These are phyloP conservation scores for Lolium rigidum DNA, from an alignment of 176 grass and related monocot species.

Conservation along the genomic window DNA sequence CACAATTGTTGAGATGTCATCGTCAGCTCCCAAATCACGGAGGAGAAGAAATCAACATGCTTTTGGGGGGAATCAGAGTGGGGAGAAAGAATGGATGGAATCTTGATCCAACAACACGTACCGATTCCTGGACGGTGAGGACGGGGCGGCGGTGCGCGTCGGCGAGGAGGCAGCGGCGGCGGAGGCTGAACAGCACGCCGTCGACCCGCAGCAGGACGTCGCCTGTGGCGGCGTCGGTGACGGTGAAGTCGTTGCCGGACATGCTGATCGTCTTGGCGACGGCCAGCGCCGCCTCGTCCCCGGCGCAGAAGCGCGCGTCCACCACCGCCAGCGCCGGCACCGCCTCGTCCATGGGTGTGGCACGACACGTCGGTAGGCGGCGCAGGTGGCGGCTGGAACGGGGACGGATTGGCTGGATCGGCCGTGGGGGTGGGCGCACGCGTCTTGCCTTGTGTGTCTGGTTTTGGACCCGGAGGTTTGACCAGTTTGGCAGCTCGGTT, in stretches of 20 bases:
- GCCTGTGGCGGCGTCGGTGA: slow-evolving; percentile 40
- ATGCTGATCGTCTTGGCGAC: slow-evolving; percentile 44
- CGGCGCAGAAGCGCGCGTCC: slow-evolving; percentile 45
- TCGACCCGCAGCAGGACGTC: slow-evolving; percentile 44
- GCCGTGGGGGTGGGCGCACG: background rate
- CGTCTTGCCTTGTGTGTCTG: background rate
- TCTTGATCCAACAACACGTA: background rate
- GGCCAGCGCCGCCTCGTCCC: slow-evolving; percentile 28
- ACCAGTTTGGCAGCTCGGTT: background rate
- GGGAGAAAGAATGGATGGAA: background rate
- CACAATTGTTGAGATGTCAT: no score
- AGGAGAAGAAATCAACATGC: background rate
- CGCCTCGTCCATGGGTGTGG: background rate
- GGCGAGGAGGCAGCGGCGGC: slow-evolving; percentile 39
- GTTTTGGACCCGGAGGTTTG: slow-evolving; percentile 11
- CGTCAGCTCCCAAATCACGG: background rate
- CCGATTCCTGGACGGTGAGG: slow-evolving; percentile 51
- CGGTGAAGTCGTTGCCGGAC: slow-evolving; percentile 36
- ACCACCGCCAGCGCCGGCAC: slow-evolving; percentile 48
- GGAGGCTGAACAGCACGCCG: slow-evolving; percentile 42
- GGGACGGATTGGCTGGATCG: background rate
- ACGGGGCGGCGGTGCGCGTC: slow-evolving; percentile 44
- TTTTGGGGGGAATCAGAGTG: background rate
- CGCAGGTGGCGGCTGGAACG: background rate
- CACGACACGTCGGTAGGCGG: background rate